Conservation (phyloP, 2,329 filamentous ascomycete species). For the Diaporthe aspalathi region DNA sequence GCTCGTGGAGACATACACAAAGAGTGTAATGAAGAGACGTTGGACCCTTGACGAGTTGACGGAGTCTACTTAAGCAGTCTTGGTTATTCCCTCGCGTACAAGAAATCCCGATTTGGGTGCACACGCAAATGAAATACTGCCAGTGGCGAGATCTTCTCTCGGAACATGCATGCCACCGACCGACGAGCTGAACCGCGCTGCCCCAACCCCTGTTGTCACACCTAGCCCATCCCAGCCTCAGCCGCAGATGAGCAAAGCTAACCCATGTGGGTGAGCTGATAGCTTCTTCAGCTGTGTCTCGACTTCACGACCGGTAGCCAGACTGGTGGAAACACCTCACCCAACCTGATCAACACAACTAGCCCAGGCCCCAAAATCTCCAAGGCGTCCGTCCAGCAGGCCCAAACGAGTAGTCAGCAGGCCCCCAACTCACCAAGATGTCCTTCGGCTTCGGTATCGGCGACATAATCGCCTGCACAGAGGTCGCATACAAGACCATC, state of each 20-base stretch:
- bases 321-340: too few species aligned
- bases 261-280: constrained; percentile 2
- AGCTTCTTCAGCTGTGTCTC: not conserved
- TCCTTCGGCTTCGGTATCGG: constrained; percentile 21
- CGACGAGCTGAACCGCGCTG: not conserved
- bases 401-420: not conserved
- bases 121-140: not conserved
- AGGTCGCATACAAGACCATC: constrained; percentile 17
- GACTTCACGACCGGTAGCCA: too few species aligned
- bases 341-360: too few species aligned
- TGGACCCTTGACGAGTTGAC: not conserved
- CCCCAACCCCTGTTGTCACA: not conserved
- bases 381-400: not conserved
- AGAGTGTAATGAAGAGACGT: not conserved
- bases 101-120: not conserved
- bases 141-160: not conserved
- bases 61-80: not conserved
- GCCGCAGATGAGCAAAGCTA: constrained; percentile 8
- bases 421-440: not conserved
- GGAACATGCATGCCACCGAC: not conserved
- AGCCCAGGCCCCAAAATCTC: not conserved
- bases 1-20: not conserved
- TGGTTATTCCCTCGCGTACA: not conserved
- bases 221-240: not conserved
- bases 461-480: constrained; percentile 15